A percentile compares a stretch with the other conserved stretches of the same genome.
Evolutionary conservation across 768 basidiomycete genomes (phyloP).

Genomic region (Pisolithus tinctorius): DNA sequence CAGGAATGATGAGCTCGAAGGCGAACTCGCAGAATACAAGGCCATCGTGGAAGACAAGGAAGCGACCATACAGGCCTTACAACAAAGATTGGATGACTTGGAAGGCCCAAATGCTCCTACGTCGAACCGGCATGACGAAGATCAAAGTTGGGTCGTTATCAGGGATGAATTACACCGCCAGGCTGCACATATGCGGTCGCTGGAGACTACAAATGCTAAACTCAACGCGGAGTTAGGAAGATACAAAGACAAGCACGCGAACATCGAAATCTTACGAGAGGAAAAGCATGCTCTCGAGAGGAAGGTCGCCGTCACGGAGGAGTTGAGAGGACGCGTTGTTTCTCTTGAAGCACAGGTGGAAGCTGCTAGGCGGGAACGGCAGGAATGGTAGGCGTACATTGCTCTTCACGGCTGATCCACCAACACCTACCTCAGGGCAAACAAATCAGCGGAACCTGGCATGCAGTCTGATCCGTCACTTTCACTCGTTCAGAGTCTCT

Average conservation of each 20-base stretch:
- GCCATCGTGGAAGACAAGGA: conserved; percentile 36
- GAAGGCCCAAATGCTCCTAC: conserved; percentile 27
- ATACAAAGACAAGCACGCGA: conserved; percentile 50
- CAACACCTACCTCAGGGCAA: conserved; percentile 28
- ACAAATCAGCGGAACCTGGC: conserved; percentile 26
- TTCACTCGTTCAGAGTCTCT: conserved; percentile 50
- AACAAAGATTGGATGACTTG: conserved; percentile 42
- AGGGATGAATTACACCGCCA: conserved; percentile 66
- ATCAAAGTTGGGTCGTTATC: conserved; percentile 56
- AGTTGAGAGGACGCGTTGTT: conserved; percentile 48
- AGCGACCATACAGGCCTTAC: conserved; percentile 37
- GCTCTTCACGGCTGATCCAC: background rate
- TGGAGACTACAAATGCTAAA: conserved; percentile 55
- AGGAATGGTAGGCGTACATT: conserved; percentile 43
- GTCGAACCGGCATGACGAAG: conserved; percentile 28
- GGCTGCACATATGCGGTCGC: conserved; percentile 47
- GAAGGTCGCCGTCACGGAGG: conserved; percentile 44
- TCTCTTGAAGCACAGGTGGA: conserved; percentile 61
- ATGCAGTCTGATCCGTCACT: conserved; percentile 43
- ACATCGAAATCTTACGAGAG: conserved; percentile 65
- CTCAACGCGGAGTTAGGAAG: conserved; percentile 46
- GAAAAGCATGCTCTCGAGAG: conserved; percentile 62
- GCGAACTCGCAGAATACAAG: conserved; percentile 39
- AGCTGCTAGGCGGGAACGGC: conserved; percentile 48
- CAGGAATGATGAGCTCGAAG: conserved; percentile 40